phyloP scores from a whole-genome alignment of 306 rosid species.

The Casuarina cunninghamiana region DNA sequence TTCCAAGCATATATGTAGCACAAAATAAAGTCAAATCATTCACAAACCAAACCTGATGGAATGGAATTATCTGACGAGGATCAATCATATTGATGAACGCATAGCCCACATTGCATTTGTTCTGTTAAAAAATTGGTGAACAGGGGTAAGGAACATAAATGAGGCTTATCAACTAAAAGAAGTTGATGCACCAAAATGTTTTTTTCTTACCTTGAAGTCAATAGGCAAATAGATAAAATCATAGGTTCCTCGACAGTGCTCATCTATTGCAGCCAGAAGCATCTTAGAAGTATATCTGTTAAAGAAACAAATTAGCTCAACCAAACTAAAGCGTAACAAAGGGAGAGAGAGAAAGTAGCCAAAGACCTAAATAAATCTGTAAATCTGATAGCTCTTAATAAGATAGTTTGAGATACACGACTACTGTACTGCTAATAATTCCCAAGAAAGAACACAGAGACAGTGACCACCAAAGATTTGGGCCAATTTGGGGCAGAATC shows the following conservation, averaged over 20 bases:
- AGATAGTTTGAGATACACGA: neutral
- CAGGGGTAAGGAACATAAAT: conserved; percentile 30
- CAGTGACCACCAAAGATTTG: neutral
- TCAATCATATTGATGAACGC: conserved; percentile 89
- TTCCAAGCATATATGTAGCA: conserved; percentile 17
- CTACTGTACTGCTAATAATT: neutral
- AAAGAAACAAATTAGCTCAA: neutral
- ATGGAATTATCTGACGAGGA: conserved; percentile 74
- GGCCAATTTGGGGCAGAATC: conserved; percentile 11
- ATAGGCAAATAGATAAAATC: conserved; percentile 90
- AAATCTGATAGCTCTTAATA: too few relatives aligned
- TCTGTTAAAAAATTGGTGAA: conserved; percentile 46
- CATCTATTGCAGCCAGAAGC: conserved; percentile 87
- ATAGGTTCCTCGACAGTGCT: conserved; percentile 78
- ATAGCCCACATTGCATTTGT: conserved; percentile 92
- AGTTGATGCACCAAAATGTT: conserved; percentile 25
- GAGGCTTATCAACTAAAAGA: conserved; percentile 16
- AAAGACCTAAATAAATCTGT: neutral
- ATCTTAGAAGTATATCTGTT: conserved; percentile 86
- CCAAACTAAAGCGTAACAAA: neutral
- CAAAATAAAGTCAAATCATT: conserved; percentile 12
- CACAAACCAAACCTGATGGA: conserved; percentile 56
- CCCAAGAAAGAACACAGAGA: neutral
- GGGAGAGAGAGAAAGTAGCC: neutral
- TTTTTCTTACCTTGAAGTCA: conserved; percentile 72